phyloP scores from a whole-genome alignment of 371 early-diverging fungal species.

The Circinella umbellata region DNA sequence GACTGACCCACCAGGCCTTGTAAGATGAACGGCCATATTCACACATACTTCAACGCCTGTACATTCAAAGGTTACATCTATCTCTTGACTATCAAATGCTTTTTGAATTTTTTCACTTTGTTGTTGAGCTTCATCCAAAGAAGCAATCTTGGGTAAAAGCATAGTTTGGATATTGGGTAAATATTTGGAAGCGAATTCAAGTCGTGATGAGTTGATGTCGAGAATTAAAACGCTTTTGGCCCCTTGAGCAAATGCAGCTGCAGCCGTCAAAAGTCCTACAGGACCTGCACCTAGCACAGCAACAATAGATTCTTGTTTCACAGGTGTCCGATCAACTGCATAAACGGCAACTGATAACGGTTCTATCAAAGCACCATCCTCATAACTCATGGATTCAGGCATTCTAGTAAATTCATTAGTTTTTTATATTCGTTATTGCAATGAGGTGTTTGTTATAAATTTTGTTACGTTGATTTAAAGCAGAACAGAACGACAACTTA shows the following conservation, averaged over 20 bases:
- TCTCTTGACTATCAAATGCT: slow-evolving; percentile 28
- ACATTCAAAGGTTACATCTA: slow-evolving; percentile 33
- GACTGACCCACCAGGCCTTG: slow-evolving; percentile 40
- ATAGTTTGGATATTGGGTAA: slow-evolving; percentile 20
- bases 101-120: slow-evolving; percentile 12
- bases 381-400: slow-evolving; percentile 30
- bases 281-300: slow-evolving; percentile 44
- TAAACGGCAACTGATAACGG: slow-evolving; percentile 49
- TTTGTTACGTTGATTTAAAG: background rate
- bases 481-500: background rate
- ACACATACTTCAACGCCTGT: slow-evolving; percentile 50
- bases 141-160: slow-evolving; percentile 2
- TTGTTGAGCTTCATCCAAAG: slow-evolving; percentile 17
- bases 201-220: slow-evolving; percentile 37
- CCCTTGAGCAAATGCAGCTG: slow-evolving; percentile 43
- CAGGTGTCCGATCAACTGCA: slow-evolving; percentile 36
- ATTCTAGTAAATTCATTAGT: background rate
- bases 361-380: slow-evolving; percentile 48
- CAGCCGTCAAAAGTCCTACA: slow-evolving; percentile 43
- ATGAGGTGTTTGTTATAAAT: too few species aligned
- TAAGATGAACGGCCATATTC: slow-evolving; percentile 38
- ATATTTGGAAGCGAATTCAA: slow-evolving; percentile 34
- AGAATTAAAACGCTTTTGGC: slow-evolving; percentile 37
- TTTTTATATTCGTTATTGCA: too few species aligned
- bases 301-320: slow-evolving; percentile 33